Evolutionary conservation across 441 rosid species (phyloP).

Genomic region (Viola pubescens): DNA sequence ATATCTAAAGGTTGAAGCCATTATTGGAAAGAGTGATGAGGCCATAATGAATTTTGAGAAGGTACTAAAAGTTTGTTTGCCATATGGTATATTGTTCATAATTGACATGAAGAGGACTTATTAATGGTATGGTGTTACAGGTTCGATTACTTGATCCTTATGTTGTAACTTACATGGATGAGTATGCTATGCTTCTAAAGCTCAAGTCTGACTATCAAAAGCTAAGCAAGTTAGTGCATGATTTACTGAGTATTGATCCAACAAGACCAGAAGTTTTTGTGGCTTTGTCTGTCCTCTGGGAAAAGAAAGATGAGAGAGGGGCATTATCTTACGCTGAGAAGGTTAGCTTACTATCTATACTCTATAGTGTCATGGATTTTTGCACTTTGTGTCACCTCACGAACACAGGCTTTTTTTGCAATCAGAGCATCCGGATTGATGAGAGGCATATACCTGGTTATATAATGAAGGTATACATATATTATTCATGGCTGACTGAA

Average conservation of each 20-base stretch:
- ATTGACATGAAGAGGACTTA: neutral
- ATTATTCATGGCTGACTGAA: conserved; percentile 7
- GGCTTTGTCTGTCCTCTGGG: conserved; percentile 82
- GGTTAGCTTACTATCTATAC: conserved; percentile 40
- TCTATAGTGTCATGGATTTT: neutral
- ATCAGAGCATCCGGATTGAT: conserved; percentile 81
- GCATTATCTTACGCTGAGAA: conserved; percentile 87
- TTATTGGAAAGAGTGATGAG: conserved; percentile 84
- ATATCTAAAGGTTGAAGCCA: conserved; percentile 76
- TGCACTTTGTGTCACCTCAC: conserved; percentile 20
- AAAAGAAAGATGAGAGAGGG: conserved; percentile 73
- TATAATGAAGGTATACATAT: conserved; percentile 78
- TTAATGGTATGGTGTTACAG: conserved; percentile 33
- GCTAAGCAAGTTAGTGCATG: conserved; percentile 84
- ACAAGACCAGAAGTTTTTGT: conserved; percentile 86
- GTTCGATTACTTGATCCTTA: conserved; percentile 90
- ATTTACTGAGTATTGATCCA: conserved; percentile 74
- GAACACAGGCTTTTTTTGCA: conserved; percentile 15
- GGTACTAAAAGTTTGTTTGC: conserved; percentile 35
- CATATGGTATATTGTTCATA: conserved; percentile 4
- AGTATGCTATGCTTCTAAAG: conserved; percentile 93
- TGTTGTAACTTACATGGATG: conserved; percentile 82
- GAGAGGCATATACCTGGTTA: conserved; percentile 90
- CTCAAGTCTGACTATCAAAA: conserved; percentile 69
- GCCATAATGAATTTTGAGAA: conserved; percentile 86